These are phyloP conservation scores for Arctium minus DNA, from an alignment of 129 eudicot genomes.

Conservation along the genomic window DNA sequence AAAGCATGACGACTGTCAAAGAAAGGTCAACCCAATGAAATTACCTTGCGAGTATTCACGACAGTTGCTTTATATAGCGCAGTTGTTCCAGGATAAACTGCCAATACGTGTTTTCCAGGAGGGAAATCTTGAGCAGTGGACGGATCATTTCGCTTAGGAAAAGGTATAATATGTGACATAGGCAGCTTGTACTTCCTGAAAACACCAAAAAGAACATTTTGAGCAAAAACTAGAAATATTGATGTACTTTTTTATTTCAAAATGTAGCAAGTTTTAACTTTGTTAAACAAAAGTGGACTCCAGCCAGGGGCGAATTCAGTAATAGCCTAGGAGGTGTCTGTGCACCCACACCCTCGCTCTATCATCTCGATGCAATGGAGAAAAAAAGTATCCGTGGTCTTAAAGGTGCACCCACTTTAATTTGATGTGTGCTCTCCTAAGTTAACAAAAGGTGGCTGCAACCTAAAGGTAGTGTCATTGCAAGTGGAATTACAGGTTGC, in stretches of 20 bases:
- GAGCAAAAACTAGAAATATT: neutral
- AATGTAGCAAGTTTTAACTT: neutral
- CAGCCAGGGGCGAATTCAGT: neutral
- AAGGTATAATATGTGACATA: slow-evolving; percentile 75
- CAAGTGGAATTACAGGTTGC: neutral
- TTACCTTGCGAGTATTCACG: slow-evolving; percentile 83
- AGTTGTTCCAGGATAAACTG: slow-evolving; percentile 92
- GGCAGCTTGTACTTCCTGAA: slow-evolving; percentile 84
- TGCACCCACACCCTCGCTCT: too few relatives aligned
- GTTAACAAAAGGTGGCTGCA: neutral
- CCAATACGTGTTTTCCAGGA: slow-evolving; percentile 81
- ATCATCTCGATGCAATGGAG: too few relatives aligned
- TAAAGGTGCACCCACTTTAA: neutral
- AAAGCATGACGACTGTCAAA: neutral
- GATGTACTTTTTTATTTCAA: neutral
- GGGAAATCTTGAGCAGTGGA: slow-evolving; percentile 70
- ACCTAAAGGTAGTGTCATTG: neutral
- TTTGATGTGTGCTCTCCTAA: neutral
- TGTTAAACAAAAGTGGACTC: neutral
- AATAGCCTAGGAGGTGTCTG: neutral
- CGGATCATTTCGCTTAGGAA: slow-evolving; percentile 75
- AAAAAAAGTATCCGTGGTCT: neutral
- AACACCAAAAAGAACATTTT: slow-evolving; percentile 3
- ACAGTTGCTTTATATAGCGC: slow-evolving; percentile 95
- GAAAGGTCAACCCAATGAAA: neutral